These are phyloP conservation scores for Myxozyma udenii DNA, from an alignment of 805 yeast genomes.

Conservation along the genomic window DNA sequence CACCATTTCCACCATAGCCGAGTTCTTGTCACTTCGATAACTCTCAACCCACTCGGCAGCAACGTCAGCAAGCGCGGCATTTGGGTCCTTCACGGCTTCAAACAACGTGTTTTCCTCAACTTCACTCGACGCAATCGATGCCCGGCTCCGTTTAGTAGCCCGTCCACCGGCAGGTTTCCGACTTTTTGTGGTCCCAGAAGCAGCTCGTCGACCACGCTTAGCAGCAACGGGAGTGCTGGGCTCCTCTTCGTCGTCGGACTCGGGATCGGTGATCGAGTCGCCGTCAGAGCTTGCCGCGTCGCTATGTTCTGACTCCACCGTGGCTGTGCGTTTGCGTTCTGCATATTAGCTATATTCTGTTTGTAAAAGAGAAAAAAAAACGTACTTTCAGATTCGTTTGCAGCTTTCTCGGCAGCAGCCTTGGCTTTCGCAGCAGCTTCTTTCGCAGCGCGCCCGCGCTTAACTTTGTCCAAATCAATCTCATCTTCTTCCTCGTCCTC, in stretches of 20 bases:
- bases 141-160: background rate
- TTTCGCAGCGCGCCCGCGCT: constrained; percentile 7
- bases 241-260: background rate
- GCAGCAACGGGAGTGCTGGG: background rate
- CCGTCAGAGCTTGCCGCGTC: too few species aligned
- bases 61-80: constrained; percentile 49
- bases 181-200: constrained; percentile 4
- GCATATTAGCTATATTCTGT: too few species aligned
- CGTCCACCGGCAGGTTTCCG: too few species aligned
- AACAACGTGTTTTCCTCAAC: constrained; percentile 15
- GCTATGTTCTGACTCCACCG: too few species aligned
- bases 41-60: constrained; percentile 59
- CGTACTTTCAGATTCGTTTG: too few species aligned
- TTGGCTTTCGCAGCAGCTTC: background rate
- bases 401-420: background rate
- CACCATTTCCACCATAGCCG: constrained; percentile 58
- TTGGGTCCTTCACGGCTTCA: constrained; percentile 49
- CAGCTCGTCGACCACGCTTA: background rate
- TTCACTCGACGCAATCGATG: background rate
- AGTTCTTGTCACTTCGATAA: constrained; percentile 45
- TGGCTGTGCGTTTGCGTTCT: too few species aligned
- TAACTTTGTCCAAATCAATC: constrained; percentile 1
- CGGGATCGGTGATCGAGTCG: background rate
- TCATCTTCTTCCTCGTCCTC: background rate
- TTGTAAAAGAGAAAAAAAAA: too few species aligned